These are phyloP conservation scores for Cetraspora pellucida DNA, from an alignment of 192 early-diverging fungal species.

Conservation along the genomic window DNA sequence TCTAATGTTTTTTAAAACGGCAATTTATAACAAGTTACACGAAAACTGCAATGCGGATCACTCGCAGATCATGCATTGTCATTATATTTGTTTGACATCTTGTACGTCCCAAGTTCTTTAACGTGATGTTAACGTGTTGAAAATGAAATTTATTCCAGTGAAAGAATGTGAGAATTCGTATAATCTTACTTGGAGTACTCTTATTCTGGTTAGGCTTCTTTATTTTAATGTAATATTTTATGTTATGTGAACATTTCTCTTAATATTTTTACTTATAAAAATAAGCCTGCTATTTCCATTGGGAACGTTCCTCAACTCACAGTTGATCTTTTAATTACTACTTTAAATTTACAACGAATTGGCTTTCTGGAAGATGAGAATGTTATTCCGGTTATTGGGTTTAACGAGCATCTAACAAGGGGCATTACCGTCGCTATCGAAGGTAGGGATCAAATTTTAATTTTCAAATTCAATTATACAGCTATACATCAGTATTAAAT, in stretches of 20 bases:
- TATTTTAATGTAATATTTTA: not conserved
- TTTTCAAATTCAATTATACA: not conserved
- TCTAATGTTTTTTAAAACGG: too few relatives aligned
- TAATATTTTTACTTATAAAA: not conserved
- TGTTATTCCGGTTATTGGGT: slow-evolving; percentile 63
- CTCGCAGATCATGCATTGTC: too few relatives aligned
- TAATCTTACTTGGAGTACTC: not conserved
- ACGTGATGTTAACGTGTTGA: not conserved
- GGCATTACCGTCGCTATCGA: slow-evolving; percentile 53
- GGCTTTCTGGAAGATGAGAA: slow-evolving; percentile 63
- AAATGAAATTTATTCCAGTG: not conserved
- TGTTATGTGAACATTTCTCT: not conserved
- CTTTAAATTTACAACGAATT: slow-evolving; percentile 58
- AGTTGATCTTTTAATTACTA: slow-evolving; percentile 69
- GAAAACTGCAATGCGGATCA: too few relatives aligned
- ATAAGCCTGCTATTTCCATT: slow-evolving; percentile 69
- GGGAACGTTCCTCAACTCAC: slow-evolving; percentile 79
- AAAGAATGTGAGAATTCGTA: not conserved
- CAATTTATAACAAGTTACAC: too few relatives aligned
- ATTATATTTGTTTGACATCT: too few relatives aligned
- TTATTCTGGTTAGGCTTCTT: not conserved
- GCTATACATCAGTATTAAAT: not conserved
- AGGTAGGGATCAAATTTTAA: slow-evolving; percentile 31
- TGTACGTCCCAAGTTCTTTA: too few relatives aligned
- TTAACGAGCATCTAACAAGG: slow-evolving; percentile 41